Evolutionary conservation across 805 yeast species (phyloP), one percentile per base, ranked within the genome.

Genomic region (Saccharomyces mikatae): DNA sequence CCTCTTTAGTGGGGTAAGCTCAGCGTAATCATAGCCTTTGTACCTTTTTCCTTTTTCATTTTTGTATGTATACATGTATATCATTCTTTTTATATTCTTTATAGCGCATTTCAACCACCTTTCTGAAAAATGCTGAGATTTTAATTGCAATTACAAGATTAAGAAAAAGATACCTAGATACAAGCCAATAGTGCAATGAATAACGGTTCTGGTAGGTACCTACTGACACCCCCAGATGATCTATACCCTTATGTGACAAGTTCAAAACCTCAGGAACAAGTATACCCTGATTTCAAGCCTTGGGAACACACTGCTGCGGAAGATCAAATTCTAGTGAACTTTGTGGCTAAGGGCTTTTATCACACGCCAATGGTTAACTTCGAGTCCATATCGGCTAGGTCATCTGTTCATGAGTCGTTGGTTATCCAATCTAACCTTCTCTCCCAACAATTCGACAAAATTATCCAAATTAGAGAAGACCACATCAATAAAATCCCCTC

Each of bases 331-430:
- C 55, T 69, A 44, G 51, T 60, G 22, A 62, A 65, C 56, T 69
- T 60, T 57, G 69, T 69, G 2, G 62, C 71, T 3, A 69, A 67
- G 49, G 73, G 73, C 11, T 69, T 62, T 52, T 69, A 68, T 47
- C 56, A 64, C 3, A 62, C 68, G 13, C 63, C 71, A 3, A 68
- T 65, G 47, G 73, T 69, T 3, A 68, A 66, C 52, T 68, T 69
- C 51, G 73, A 69, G 50, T 68, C 70, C 44, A 67, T 69, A 31
- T 68, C 72, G 2, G 71, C 71, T n/a, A 63, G 71, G 53, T 69
- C 73, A 4, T 65, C 71, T 1, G 50, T 69, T 11, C 71, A 66
- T 51, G 71, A 65, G 48, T 66, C 72, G 1, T 52, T 69, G 26
- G 67, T 69, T 6, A 68, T 62, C 24, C 54, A 67, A 4, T 67